Evolutionary conservation across 345 rosid genomes (phyloP), one percentile per base, ranked within the genome.

Genomic region (Eucalyptus grandis): DNA sequence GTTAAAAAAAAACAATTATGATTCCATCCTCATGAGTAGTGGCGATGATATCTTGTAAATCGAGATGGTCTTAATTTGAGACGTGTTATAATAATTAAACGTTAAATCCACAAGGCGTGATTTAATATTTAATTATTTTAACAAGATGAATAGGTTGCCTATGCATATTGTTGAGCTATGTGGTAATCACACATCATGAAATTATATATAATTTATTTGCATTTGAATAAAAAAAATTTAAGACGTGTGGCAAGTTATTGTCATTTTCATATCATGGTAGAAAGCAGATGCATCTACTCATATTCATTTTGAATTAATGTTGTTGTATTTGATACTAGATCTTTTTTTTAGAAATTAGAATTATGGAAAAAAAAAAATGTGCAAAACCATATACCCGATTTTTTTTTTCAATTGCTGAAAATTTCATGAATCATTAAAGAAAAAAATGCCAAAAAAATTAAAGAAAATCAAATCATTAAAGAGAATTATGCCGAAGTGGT

Each of bases 401-500:
- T 62, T 12, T 58, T 60, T 62, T 27, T 62, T 24, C 69, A 27
- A 27, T 62, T 27, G 69, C 34, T 62, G 34, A 62, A 27, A 62
- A 12, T 62, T 62, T 62, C 69, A 27, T 13, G 69, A 13, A 6
- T 62, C 69, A 6, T 27, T 27, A 6, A 53, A 62, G 31, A 62
- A 12, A 60, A 30, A 30, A 2, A 62, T 62, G n/a, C 31, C 34
- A 6, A 40, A 60, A 12, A 60, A 6, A 11, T 7, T 7, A 3
- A 6, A 56, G 1, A 27, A 62, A 62, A 12, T 62, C 31, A 27
- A 62, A 62, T 30, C 69, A 30, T 13, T 12, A 27, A 62, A 62
- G 31, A 62, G 8, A 62, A 62, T 62, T 62, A 62, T 62, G 12
- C 8, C 0, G 1, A 62, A 62, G 17, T 0, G 1, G 16, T 1